Conservation (phyloP, 1,139 yeast genomes). For the Kodamaea plutei region DNA sequence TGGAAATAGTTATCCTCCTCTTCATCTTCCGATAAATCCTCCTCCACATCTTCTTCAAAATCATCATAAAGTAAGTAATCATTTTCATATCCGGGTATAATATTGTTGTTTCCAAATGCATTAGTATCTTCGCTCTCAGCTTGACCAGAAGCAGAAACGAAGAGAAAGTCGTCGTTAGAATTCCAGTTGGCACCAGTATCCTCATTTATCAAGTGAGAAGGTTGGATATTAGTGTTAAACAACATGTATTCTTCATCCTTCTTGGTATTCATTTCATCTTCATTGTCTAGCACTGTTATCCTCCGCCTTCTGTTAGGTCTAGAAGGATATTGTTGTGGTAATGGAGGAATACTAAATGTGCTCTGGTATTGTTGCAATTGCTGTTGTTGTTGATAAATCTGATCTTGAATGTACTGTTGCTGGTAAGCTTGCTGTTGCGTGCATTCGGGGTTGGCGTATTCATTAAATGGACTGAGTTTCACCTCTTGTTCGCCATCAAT, state of each 20-base stretch:
- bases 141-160: conserved; percentile 20
- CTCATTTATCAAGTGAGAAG: conserved; percentile 33
- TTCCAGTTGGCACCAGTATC: conserved; percentile 12
- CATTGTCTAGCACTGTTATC: conserved; percentile 32
- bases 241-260: conserved; percentile 38
- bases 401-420: conserved; percentile 7
- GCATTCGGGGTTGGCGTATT: conserved; percentile 36
- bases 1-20: conserved; percentile 37
- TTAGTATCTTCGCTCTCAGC: conserved; percentile 8
- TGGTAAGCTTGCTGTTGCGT: conserved; percentile 4
- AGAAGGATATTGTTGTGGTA: conserved; percentile 12
- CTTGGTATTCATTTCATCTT: conserved; percentile 14
- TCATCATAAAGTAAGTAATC: conserved; percentile 34
- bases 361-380: conserved; percentile 1
- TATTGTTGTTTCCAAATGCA: conserved; percentile 7
- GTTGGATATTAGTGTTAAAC: conserved; percentile 42
- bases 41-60: conserved; percentile 38
- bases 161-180: conserved; percentile 16
- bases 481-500: conserved; percentile 8
- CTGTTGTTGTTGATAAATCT: background rate
- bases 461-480: conserved; percentile 29
- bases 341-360: conserved; percentile 6
- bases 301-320: conserved; percentile 23
- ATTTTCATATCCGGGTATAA: conserved; percentile 34
- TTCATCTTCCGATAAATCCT: conserved; percentile 48